These are phyloP conservation scores for Phytophthora palmivora DNA, from an alignment of 352 stramenopile genomes.

Conservation along the genomic window DNA sequence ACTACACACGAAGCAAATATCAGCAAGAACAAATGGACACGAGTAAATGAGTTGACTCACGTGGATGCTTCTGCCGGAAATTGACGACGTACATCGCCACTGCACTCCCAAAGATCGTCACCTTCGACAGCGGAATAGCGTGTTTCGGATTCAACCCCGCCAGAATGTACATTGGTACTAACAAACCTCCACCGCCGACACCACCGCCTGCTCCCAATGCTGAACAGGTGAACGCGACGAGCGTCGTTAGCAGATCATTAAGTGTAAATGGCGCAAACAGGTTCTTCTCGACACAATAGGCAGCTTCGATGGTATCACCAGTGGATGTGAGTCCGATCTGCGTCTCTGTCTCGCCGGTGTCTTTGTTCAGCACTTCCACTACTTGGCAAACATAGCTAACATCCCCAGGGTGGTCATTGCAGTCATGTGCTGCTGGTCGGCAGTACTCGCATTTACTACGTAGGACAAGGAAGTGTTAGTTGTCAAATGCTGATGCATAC, in stretches of 20 bases:
- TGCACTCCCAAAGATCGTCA: conserved; percentile 96
- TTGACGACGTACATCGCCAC: conserved; percentile 96
- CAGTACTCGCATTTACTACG: conserved; percentile 74
- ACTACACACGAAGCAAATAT: conserved; percentile 26
- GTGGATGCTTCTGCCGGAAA: conserved; percentile 90
- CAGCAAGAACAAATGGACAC: background rate
- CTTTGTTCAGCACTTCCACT: conserved; percentile 35
- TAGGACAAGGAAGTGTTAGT: background rate
- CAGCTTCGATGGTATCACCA: conserved; percentile 41
- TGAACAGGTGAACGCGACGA: conserved; percentile 77
- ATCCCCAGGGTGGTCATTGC: conserved; percentile 50
- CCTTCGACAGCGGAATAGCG: conserved; percentile 96
- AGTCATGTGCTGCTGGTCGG: conserved; percentile 51
- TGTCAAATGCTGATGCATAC: background rate
- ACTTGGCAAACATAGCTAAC: conserved; percentile 57
- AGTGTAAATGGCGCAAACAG: conserved; percentile 73
- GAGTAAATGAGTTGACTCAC: conserved; percentile 34
- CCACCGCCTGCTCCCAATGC: conserved; percentile 91
- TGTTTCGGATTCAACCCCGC: conserved; percentile 92
- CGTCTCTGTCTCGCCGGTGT: conserved; percentile 38
- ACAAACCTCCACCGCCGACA: conserved; percentile 93
- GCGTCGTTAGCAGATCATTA: conserved; percentile 64
- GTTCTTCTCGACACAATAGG: conserved; percentile 83
- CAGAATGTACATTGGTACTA: conserved; percentile 97
- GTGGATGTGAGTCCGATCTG: conserved; percentile 37